These are phyloP conservation scores for Trichoderma brevicompactum DNA, from an alignment of 2,329 filamentous ascomycete genomes.

Conservation along the genomic window DNA sequence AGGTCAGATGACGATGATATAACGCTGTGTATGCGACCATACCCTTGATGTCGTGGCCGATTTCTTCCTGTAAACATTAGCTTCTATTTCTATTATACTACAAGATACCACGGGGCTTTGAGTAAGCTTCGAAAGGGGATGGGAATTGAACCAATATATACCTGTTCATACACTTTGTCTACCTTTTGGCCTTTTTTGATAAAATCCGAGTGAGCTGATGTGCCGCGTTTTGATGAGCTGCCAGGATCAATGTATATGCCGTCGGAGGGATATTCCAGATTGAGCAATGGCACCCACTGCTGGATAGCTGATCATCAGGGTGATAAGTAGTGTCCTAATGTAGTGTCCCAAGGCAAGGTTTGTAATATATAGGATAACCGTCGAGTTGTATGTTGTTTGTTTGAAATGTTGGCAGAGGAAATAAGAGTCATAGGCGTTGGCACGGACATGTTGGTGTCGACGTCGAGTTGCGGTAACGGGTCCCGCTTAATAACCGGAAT, in stretches of 20 bases:
- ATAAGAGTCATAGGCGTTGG: too few species aligned
- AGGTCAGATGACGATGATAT: conserved; percentile 10
- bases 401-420: too few species aligned
- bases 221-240: background rate
- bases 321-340: too few species aligned
- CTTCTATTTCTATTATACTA: conserved; percentile 27
- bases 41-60: conserved; percentile 25
- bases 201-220: background rate
- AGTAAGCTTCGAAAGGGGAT: conserved; percentile 1
- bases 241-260: background rate
- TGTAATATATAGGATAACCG: too few species aligned
- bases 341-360: too few species aligned
- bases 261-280: too few species aligned
- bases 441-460: too few species aligned
- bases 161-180: background rate
- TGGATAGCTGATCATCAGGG: too few species aligned
- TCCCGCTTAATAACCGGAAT: background rate
- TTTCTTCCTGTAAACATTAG: conserved; percentile 29
- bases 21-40: conserved; percentile 24
- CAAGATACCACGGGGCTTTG: conserved; percentile 26
- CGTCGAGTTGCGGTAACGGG: background rate
- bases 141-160: conserved; percentile 20
- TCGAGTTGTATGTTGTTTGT: too few species aligned
- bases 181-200: too few species aligned
- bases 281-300: too few species aligned